Evolutionary conservation across 768 basidiomycete species (phyloP).

Genomic region (Kwoniella mangroviensis): DNA sequence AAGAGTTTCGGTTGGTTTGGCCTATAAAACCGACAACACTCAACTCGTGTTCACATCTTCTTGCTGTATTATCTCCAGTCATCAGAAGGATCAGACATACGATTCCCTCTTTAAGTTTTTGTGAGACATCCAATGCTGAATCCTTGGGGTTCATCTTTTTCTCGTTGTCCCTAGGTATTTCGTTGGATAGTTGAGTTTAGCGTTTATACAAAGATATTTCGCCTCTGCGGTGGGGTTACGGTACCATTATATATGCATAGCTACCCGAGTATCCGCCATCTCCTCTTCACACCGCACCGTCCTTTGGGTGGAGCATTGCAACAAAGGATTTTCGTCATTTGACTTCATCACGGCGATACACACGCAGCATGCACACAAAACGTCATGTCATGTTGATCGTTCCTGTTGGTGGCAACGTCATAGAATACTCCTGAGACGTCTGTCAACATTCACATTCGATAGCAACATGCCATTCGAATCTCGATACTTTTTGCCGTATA

Average conservation of each 20-base stretch:
- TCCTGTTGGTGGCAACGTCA: background rate
- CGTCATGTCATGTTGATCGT: slow-evolving; percentile 2
- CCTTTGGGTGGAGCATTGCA: background rate
- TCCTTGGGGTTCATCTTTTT: slow-evolving; percentile 5
- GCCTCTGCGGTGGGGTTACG: background rate
- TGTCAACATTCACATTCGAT: background rate
- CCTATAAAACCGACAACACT: background rate
- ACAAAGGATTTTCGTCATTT: slow-evolving; percentile 17
- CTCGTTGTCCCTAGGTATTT: background rate
- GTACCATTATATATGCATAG: background rate
- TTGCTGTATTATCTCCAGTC: background rate
- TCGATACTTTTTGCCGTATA: too few relatives aligned
- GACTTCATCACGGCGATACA: background rate
- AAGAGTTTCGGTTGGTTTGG: slow-evolving; percentile 11
- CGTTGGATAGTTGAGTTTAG: background rate
- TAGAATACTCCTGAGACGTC: background rate
- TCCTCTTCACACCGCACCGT: background rate
- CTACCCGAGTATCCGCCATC: background rate
- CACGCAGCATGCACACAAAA: background rate
- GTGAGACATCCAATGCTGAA: slow-evolving; percentile 5
- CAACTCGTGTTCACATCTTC: too few relatives aligned
- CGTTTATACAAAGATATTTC: too few relatives aligned
- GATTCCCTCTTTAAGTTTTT: slow-evolving; percentile 14
- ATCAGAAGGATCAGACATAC: background rate
- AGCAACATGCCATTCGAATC: too few relatives aligned